phyloP scores from a whole-genome alignment of 2,329 filamentous ascomycete genomes.

The Penicillium concentricum region DNA sequence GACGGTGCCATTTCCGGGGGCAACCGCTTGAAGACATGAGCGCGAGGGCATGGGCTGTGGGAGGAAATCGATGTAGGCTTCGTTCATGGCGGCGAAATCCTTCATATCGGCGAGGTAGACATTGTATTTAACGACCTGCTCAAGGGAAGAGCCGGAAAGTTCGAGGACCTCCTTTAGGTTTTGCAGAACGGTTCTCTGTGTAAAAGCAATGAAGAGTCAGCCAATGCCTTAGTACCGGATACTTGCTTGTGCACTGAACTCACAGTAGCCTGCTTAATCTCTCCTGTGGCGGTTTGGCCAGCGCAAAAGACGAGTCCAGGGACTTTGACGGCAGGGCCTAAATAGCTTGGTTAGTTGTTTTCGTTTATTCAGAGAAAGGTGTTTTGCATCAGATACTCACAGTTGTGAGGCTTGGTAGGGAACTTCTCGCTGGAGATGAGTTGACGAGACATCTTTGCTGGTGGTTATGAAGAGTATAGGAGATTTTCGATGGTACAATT shows the following conservation, averaged over 20 bases:
- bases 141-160: conserved; percentile 56
- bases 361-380: not conserved
- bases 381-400: conserved; percentile 24
- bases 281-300: conserved; percentile 51
- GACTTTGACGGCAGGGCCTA: conserved; percentile 46
- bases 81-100: conserved; percentile 37
- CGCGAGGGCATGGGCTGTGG: conserved; percentile 46
- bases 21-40: conserved; percentile 43
- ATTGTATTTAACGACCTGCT: conserved; percentile 64
- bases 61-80: conserved; percentile 39
- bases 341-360: not conserved
- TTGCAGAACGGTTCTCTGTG: conserved; percentile 33
- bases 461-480: not conserved
- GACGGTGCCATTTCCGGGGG: conserved; percentile 42
- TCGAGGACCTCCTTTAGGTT: conserved; percentile 50
- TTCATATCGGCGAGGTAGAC: conserved; percentile 63
- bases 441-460: conserved; percentile 45
- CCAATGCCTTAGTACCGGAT: not conserved
- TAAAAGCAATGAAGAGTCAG: not conserved
- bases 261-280: conserved; percentile 50
- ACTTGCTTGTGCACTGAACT: conserved; percentile 8
- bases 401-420: conserved; percentile 50
- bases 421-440: conserved; percentile 51
- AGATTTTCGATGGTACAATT: not conserved
- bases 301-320: conserved; percentile 50